phyloP scores from a whole-genome alignment of 208 protist species.

The Acanthamoeba castellanii region DNA sequence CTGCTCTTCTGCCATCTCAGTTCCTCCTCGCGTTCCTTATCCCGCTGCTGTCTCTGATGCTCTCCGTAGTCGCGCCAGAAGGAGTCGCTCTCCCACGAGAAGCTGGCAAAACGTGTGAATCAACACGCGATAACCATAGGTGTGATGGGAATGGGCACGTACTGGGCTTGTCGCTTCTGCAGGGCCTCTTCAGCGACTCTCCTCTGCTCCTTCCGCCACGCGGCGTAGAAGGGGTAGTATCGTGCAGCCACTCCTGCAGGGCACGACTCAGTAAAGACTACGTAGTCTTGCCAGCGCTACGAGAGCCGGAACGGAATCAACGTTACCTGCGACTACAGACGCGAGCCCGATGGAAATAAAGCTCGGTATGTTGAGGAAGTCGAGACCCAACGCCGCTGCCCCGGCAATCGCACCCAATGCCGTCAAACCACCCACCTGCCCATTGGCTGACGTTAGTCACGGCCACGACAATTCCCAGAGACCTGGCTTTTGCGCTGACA shows the following conservation, averaged over 20 bases:
- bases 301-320: no score
- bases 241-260: constrained; percentile 4
- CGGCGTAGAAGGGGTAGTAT: constrained; percentile 14
- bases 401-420: background rate
- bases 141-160: background rate
- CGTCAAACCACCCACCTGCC: background rate
- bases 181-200: background rate
- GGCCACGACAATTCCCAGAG: no score
- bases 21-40: constrained; percentile 14
- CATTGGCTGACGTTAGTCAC: background rate
- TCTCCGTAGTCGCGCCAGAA: constrained; percentile 29
- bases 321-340: background rate
- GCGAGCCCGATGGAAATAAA: constrained; percentile 2
- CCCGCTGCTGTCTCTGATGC: background rate
- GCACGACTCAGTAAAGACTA: background rate
- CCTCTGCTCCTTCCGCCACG: background rate
- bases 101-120: background rate
- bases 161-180: constrained; percentile 7
- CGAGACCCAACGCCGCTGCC: background rate
- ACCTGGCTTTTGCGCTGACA: background rate
- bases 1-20: background rate
- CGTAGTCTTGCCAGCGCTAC: background rate
- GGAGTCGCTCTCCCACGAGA: constrained; percentile 1
- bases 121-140: background rate
- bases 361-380: background rate